phyloP scores from a whole-genome alignment of 2,329 filamentous ascomycete genomes.

The Diplodia seriata region DNA sequence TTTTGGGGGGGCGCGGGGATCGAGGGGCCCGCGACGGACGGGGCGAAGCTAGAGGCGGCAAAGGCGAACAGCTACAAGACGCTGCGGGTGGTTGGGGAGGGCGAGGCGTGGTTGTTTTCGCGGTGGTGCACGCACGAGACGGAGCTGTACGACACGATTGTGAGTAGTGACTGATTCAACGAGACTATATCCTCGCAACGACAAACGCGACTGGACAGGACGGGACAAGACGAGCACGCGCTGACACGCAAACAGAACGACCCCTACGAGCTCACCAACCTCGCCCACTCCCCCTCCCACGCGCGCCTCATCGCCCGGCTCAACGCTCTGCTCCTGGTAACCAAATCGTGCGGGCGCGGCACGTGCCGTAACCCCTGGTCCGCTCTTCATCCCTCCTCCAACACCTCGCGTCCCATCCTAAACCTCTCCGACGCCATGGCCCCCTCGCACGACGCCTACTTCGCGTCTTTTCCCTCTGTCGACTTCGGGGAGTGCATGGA shows the following conservation, averaged over 20 bases:
- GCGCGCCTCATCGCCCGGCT: background rate
- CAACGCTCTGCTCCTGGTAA: background rate
- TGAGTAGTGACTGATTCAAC: background rate
- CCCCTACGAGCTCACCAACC: conserved; percentile 11
- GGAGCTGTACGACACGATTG: conserved; percentile 45
- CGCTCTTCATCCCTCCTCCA: too few relatives aligned
- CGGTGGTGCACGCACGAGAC: conserved; percentile 42
- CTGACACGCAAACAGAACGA: background rate
- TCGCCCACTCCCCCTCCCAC: background rate
- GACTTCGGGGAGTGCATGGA: conserved; percentile 2
- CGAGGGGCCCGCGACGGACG: conserved; percentile 20
- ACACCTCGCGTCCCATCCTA: too few relatives aligned
- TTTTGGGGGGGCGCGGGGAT: conserved; percentile 29
- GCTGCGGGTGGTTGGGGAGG: conserved; percentile 39
- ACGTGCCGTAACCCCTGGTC: too few relatives aligned
- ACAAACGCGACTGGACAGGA: too few relatives aligned
- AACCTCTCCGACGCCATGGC: conserved; percentile 1
- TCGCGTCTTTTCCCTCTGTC: background rate
- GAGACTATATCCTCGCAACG: too few relatives aligned
- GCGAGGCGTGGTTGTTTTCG: conserved; percentile 39
- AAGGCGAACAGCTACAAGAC: conserved; percentile 29
- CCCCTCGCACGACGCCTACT: background rate
- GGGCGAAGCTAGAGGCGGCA: conserved; percentile 33
- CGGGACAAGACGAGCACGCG: too few relatives aligned
- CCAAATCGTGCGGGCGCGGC: background rate